Conservation (phyloP, 345 rosid species). For the Brassica carinata region DNA sequence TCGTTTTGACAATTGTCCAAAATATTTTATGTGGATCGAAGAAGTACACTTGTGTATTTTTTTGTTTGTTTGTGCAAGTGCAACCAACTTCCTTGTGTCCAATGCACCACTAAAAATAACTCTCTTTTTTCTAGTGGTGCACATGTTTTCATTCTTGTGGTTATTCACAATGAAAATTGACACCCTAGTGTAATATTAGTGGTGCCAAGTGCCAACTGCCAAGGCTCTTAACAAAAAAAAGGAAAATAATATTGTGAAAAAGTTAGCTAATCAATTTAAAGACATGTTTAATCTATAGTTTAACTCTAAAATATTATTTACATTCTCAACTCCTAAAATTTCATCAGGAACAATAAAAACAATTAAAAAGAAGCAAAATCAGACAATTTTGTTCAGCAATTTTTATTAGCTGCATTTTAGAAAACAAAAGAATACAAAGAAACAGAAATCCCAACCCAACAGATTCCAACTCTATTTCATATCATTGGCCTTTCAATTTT, state of each 20-base stretch:
- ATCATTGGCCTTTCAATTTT: not conserved
- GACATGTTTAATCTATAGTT: not conserved
- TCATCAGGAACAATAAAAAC: not conserved
- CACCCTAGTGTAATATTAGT: too few relatives aligned
- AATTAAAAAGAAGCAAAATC: not conserved
- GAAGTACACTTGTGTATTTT: not conserved
- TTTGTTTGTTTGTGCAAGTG: not conserved
- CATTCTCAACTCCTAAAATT: not conserved
- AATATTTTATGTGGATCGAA: not conserved
- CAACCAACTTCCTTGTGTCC: not conserved
- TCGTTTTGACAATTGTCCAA: not conserved
- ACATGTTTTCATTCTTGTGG: not conserved
- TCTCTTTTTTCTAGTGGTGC: not conserved
- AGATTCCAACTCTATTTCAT: not conserved
- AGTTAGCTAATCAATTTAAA: not conserved
- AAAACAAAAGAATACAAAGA: not conserved
- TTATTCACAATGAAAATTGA: not conserved
- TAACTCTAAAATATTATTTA: not conserved
- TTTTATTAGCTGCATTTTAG: not conserved
- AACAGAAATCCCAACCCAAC: not conserved
- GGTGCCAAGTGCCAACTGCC: not conserved
- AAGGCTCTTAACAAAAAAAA: not conserved
- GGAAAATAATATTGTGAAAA: not conserved
- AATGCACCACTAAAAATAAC: not conserved
- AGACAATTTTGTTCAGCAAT: not conserved